phyloP scores from a whole-genome alignment of 805 yeast species.

The Kazachstania psychrophila region DNA sequence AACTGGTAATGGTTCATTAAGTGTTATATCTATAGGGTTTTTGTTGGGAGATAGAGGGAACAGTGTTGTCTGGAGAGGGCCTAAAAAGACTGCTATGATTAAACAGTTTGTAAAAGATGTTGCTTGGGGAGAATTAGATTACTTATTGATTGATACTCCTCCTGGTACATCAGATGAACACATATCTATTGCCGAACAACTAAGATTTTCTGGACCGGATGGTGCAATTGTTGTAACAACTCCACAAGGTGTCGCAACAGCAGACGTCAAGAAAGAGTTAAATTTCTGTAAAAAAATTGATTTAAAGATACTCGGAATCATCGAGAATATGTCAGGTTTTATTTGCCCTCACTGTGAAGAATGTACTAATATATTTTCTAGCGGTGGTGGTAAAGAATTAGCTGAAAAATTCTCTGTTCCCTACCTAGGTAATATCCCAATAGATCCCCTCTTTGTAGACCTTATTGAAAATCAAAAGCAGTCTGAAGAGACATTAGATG shows the following conservation, averaged over 20 bases:
- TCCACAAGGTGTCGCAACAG: conserved; percentile 87
- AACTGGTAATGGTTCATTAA: conserved; percentile 38
- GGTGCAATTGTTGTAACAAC: conserved; percentile 96
- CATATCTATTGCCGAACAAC: conserved; percentile 89
- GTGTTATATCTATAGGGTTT: conserved; percentile 84
- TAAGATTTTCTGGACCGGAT: conserved; percentile 61
- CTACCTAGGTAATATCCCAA: conserved; percentile 82
- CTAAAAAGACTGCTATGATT: conserved; percentile 96
- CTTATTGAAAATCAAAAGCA: conserved; percentile 56
- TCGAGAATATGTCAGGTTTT: conserved; percentile 96
- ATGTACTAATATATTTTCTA: conserved; percentile 82
- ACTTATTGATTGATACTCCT: conserved; percentile 87
- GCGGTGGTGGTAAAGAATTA: conserved; percentile 79
- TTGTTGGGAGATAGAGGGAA: conserved; percentile 74
- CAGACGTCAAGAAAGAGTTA: conserved; percentile 90
- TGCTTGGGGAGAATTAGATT: conserved; percentile 73
- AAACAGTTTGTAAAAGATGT: conserved; percentile 87
- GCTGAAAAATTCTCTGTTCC: conserved; percentile 54
- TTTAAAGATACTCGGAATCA: conserved; percentile 69
- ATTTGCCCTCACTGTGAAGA: conserved; percentile 91
- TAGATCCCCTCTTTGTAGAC: conserved; percentile 85
- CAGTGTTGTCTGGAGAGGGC: conserved; percentile 97
- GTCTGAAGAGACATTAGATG: conserved; percentile 26
- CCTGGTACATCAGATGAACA: conserved; percentile 99
- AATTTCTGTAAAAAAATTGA: conserved; percentile 84